phyloP scores from a whole-genome alignment of 345 rosid species.

The Populus deltoides region DNA sequence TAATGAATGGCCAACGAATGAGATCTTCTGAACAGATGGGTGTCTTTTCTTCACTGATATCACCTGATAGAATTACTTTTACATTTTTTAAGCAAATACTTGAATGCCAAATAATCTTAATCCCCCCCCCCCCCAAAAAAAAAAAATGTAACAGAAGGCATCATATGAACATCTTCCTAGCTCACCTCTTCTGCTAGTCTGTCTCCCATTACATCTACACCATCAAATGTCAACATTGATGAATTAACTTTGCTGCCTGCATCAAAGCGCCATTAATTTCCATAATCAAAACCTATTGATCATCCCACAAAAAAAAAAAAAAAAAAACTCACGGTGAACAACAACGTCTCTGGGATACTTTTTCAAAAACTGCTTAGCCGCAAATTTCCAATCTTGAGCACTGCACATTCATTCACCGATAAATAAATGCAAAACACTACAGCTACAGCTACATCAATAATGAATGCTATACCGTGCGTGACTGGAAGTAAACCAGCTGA shows the following conservation, averaged over 20 bases:
- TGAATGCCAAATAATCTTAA: not conserved
- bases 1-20: constrained; percentile 79
- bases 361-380: constrained; percentile 66
- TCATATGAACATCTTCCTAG: not conserved
- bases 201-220: constrained; percentile 86
- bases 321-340: constrained; percentile 61
- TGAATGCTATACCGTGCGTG: not conserved
- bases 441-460: not conserved
- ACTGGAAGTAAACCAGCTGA: no score
- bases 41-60: constrained; percentile 48
- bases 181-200: constrained; percentile 83
- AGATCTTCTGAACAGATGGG: constrained; percentile 60
- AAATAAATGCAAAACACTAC: not conserved
- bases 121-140: not conserved
- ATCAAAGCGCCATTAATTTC: constrained; percentile 1
- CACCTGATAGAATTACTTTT: constrained; percentile 52
- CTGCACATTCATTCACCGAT: constrained; percentile 26
- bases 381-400: constrained; percentile 69
- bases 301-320: not conserved
- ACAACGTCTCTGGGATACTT: constrained; percentile 56
- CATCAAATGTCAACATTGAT: constrained; percentile 60
- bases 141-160: not conserved
- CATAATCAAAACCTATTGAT: not conserved
- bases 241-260: constrained; percentile 76
- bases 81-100: not conserved